Base-by-base conservation (phyloP, 495 filamentous ascomycete genomes). In the Hyaloscypha finlandica region DNA sequence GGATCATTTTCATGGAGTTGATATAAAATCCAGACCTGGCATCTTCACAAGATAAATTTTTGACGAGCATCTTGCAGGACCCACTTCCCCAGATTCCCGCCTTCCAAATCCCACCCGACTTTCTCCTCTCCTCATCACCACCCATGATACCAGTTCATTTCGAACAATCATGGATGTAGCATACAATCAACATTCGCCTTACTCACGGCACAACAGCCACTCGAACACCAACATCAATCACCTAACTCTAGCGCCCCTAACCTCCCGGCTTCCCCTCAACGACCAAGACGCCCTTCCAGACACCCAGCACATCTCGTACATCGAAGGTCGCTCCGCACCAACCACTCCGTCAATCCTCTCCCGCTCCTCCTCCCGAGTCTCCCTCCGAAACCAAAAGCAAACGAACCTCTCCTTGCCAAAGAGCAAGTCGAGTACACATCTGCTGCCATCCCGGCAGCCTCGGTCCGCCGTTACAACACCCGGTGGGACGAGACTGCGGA, bases 241-340 rank as follows among this genome's bases (percentile, higher is more conserved):
- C 68, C 77, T 84, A 68, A 86, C 86, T 30, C 82, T 91, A 58
- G 84, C 87, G 35, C 89, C 89, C 64, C 80, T 92, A 22, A 90
- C 88, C 19, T 84, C 88, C 59, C 84, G 81, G 74, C 85, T 89
- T 65, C 87, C 89, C 60, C 71, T 76, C 64, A 53, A 61, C 20
- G 84, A 89, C 70, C 75, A 81, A 61, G 83, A 87, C 63, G 75
- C 54, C n/a, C 80, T 65, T 67, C 61, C 67, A 25, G 73, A 72
- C n/a, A 39, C 51, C 14, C 66, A 66, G 20, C 78, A 75, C 57
- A 69, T 76, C 51, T 84, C 82, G 33, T 85, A 85, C 71, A 77
- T 86, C 20, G 78, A 84, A 65, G 80, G 80, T 64, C 83, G 81
- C 67, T 85, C 82, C 42, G 84, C 84, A 2, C 84, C 85, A 19